Conservation (phyloP, 768 basidiomycete species). For the Boletus insuetus region DNA sequence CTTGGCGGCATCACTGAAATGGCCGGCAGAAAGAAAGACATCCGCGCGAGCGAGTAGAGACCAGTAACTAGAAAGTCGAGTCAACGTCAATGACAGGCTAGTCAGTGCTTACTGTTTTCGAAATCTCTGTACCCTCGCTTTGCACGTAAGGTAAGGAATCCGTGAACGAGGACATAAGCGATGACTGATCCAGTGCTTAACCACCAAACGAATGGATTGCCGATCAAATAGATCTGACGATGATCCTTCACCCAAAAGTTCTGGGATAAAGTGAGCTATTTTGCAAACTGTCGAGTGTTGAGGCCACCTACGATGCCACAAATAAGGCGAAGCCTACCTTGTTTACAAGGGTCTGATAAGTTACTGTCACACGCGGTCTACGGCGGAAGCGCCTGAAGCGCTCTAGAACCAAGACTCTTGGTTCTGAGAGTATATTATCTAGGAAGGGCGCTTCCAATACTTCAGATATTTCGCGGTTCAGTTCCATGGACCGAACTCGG, state of each 20-base stretch:
- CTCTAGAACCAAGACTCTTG: too few species aligned
- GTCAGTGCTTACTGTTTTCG: constrained; percentile 70
- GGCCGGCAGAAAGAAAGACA: constrained; percentile 65
- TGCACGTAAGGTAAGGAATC: constrained; percentile 78
- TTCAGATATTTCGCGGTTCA: too few species aligned
- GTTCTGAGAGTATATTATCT: constrained; percentile 5
- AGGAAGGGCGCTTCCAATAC: too few species aligned
- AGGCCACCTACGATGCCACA: constrained; percentile 82
- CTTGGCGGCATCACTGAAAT: constrained; percentile 78
- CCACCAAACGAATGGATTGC: constrained; percentile 96
- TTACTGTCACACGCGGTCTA: not conserved
- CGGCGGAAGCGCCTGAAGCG: too few species aligned
- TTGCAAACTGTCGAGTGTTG: not conserved
- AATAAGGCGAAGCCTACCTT: constrained; percentile 88
- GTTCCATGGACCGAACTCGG: too few species aligned
- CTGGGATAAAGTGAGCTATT: constrained; percentile 37
- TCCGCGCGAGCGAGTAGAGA: constrained; percentile 74
- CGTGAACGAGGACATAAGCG: constrained; percentile 66
- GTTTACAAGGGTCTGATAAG: too few species aligned
- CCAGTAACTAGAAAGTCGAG: constrained; percentile 46
- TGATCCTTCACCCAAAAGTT: constrained; percentile 99
- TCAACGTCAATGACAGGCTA: constrained; percentile 6
- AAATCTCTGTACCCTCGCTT: constrained; percentile 93
- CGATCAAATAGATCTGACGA: constrained; percentile 91
- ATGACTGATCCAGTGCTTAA: constrained; percentile 69